These are phyloP conservation scores for Dictyophora rubrovolvata DNA, from an alignment of 768 basidiomycete species.

Conservation along the genomic window DNA sequence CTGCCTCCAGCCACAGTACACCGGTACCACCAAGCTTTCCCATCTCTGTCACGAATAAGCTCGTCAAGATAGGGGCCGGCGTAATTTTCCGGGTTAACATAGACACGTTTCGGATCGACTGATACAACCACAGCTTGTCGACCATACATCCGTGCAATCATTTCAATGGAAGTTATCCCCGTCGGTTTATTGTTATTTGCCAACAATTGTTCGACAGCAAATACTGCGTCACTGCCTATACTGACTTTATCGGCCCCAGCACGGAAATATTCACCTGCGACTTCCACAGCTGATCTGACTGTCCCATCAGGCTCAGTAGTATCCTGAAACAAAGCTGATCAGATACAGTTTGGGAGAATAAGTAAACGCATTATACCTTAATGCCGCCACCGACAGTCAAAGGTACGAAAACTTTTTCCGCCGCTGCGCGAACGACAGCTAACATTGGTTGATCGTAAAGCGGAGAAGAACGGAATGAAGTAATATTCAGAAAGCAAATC, in stretches of 20 bases:
- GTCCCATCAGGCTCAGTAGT: conserved; percentile 94
- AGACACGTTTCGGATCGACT: conserved; percentile 83
- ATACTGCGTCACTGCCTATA: conserved; percentile 93
- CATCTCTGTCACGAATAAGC: conserved; percentile 48
- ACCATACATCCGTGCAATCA: conserved; percentile 83
- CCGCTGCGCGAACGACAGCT: conserved; percentile 83
- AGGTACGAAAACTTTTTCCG: conserved; percentile 89
- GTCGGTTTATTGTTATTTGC: conserved; percentile 36
- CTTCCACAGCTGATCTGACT: conserved; percentile 75
- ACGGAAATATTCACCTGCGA: conserved; percentile 92
- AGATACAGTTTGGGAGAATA: neutral
- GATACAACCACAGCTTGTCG: conserved; percentile 98
- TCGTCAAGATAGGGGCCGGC: conserved; percentile 60
- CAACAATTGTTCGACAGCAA: conserved; percentile 75
- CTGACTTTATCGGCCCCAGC: conserved; percentile 98
- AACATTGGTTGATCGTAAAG: conserved; percentile 97
- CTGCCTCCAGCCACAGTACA: conserved; percentile 95
- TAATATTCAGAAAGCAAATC: conserved; percentile 96
- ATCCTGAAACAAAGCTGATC: conserved; percentile 28
- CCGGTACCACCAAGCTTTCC: conserved; percentile 96
- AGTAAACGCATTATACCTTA: conserved; percentile 31
- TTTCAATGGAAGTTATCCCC: conserved; percentile 83
- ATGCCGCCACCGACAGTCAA: conserved; percentile 98
- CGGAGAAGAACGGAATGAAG: conserved; percentile 95
- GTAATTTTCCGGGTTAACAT: conserved; percentile 57